Evolutionary conservation across 371 early-diverging fungal species (phyloP), one percentile per base, ranked within the genome.

Genomic region (Umbelopsis sp.): DNA sequence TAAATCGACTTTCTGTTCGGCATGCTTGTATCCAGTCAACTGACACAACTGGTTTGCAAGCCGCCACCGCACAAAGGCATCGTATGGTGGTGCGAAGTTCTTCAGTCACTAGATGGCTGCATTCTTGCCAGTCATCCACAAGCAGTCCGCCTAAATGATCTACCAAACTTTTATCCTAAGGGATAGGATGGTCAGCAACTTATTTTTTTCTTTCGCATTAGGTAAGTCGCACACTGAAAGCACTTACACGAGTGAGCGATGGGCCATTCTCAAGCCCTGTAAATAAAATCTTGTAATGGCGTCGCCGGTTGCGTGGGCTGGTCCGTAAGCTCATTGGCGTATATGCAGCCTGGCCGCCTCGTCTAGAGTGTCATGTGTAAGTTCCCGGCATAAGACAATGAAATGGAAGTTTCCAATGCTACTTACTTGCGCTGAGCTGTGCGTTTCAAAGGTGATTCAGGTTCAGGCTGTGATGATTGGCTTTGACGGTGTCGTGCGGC

Each of bases 91-190:
- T 57, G 29, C 57, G 32, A 18, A 57, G 29, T 57, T 57, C 35
- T 29, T 57, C 57, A 35, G 57, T 57, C n/a, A 57, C 57, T 32
- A 57, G 29, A 57, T 57, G 57, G 3, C 35, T 57, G n/a, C 57
- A 57, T 57, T 57, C 57, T 16, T 35, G 57, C 57, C 57, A 57
- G 6, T 35, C 57, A 14, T 29, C 35, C 35, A 57, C 57, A 57
- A 57, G 18, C 1, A 29, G 12, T 11, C 57, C 57, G 14, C 57
- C 57, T 32, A 57, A 57, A 18, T 57, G 57, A 57, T 57, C 57
- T 10, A 57, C 35, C 35, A 57, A 57, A 29, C n/a, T 57, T 20
- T 48, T 48, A 18, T 48, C 48, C 48, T 48, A 20, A 48, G 48
- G 22, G 22, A 22, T 22, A 16, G 18, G 16, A 48, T 48, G 7